Base-by-base conservation (phyloP, 2,329 filamentous ascomycete species). In the Arthroderma uncinatum region DNA sequence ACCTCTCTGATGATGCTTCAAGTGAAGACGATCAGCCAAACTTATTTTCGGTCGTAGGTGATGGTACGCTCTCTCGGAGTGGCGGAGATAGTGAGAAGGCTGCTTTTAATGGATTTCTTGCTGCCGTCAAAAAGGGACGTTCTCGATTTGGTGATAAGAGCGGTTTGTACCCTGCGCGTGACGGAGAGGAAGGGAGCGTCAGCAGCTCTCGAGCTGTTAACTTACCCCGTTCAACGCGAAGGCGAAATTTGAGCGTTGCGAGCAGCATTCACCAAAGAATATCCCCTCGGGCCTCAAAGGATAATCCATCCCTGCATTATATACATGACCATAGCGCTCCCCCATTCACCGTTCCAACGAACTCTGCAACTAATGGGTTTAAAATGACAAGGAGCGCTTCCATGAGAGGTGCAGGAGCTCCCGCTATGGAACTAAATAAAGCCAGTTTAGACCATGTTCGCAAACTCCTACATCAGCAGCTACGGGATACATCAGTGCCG, bases 1-100 rank as follows among this genome's bases (percentile, higher is more conserved):
- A 94, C 72, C 87, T 98, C 78, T 98, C 93, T 5, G 93, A 98
- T 68, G 85, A 88, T 64, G 90, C 88, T 52, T 95, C 91, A 1
- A 96, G 89, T 65, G 92, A 87, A 37, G 91, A 95, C 64, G 91
- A 98, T 62, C 88, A 94, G 64, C 85, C 91, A 72, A 91, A 86
- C 66, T 85, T 96, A 10, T 87, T 95, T 71, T 74, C 79, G 21
- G 84, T 87, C 1, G 83, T 90, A n/a, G 82, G 80, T 57, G 79
- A 80, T 50, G 83, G 85, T 58, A 73, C 82, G 19, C 78, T 82
- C 9, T 79, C 83, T 14, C 79, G 83, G 16, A 86, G 81, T 60
- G 70, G 73, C 10, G 80, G 81, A 25, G 90, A 95, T 54, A 82
- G 82, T 56, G 91, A 95, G 60, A 87, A 82, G 64, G 74, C 83